Base-by-base conservation (phyloP, 2,329 filamentous ascomycete genomes). In the Penicillium glabrum region DNA sequence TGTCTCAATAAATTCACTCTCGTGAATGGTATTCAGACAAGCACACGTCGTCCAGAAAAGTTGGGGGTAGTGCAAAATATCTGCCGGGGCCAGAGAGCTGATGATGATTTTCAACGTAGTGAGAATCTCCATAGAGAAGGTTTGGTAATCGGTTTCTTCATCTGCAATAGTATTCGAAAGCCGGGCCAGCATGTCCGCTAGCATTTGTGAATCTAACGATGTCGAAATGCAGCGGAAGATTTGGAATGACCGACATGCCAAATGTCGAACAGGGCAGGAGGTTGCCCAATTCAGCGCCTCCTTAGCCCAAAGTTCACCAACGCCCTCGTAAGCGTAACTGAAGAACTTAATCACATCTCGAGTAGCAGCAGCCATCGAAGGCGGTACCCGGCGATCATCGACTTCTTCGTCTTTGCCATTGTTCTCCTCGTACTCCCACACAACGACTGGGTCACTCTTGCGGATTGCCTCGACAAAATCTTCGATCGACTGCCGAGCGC, bases 1-100 rank as follows among this genome's bases (percentile, higher is more conserved):
- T 23, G 90, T 92, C 71, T 97, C 95, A 60, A 95, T 84, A 61
- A 96, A 99, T 69, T 99, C 95, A 23, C 89, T 85, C 75, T 99
- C 96, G 62, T 98, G 96, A 68, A 98, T 96, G 0, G 95, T 98
- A 69, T 98, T 93, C 21, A 99, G 79, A 71, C 95, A 99, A 11
- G 95, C 95, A 67, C 93, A 97, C 0, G 91, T 96, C 0, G 93
- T 96, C 96, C 96, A 99, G 75, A 99, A 98, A 1, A 99, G 80
- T 68, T 98, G 93, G 1, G 95, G 95, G 63, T 96, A 97, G n/a
- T 87, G 86, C 47, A 96, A 76, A 2, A 99, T 81, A 70, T 93
- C 89, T 37, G 89, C 84, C 0, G 89, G 82, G 21, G 93, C 88
- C 27, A 98, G 79, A 54, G 93, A 95, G 63, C 87, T 84, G 56